These are phyloP conservation scores for Penicillium chermesinum DNA, from an alignment of 495 filamentous ascomycete species.

Conservation along the genomic window DNA sequence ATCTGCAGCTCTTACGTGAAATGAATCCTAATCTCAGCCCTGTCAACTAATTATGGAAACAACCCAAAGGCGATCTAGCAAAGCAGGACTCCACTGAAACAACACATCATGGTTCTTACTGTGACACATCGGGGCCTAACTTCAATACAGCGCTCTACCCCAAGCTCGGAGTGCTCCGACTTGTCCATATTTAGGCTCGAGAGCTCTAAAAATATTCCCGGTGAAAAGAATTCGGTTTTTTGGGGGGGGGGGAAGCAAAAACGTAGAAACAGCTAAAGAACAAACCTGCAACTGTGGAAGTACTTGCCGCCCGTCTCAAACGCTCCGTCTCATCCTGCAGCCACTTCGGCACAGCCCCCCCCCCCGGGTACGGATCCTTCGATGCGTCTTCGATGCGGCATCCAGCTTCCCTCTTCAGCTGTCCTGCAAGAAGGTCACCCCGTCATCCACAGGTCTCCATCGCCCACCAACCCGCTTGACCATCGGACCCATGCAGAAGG, in stretches of 20 bases:
- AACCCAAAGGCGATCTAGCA: not conserved
- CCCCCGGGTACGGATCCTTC: conserved; percentile 26
- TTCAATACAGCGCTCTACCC: not conserved
- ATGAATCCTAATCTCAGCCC: not conserved
- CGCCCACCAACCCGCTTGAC: conserved; percentile 6
- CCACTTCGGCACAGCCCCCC: conserved; percentile 21
- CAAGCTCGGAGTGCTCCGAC: not conserved
- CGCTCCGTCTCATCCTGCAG: conserved; percentile 11
- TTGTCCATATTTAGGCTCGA: not conserved
- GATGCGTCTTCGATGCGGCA: conserved; percentile 37
- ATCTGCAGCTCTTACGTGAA: not conserved
- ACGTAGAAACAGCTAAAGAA: not conserved
- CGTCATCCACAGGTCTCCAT: conserved; percentile 15
- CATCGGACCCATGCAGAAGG: not conserved
- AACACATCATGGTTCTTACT: not conserved
- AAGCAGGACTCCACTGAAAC: not conserved
- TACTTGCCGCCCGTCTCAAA: no score
- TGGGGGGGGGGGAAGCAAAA: not conserved
- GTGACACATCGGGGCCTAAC: not conserved
- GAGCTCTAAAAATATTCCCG: no score
- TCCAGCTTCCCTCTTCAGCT: conserved; percentile 10
- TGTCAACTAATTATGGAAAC: no score
- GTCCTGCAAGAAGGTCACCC: conserved; percentile 18
- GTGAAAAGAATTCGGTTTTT: no score
- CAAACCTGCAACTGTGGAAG: not conserved